Evolutionary conservation across 1,139 yeast species (phyloP), one percentile per base, ranked within the genome.

Genomic region (Scheffersomyces insectosa): DNA sequence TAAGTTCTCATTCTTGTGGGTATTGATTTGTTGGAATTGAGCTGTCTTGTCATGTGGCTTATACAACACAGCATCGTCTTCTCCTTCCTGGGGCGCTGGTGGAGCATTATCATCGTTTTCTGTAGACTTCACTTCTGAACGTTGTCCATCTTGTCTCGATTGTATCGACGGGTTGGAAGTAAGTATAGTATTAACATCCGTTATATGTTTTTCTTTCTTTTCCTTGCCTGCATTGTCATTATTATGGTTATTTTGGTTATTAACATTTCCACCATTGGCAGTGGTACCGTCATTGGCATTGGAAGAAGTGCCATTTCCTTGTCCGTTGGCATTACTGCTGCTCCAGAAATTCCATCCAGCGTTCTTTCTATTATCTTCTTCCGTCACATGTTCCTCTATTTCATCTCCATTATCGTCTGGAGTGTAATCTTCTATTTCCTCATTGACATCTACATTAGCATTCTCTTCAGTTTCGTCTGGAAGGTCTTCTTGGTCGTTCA

Each of bases 11-110:
- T 73, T 73, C 47, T 70, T 72, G 50, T 72, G 79, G 8, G 77
- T 73, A 50, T 74, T 72, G 45, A 74, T 72, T 50, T 72, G 66
- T 43, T 60, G 65, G 56, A 74, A 73, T 46, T 73, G 75, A 16
- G 64, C 58, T 3, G 77, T 60, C 41, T 70, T 66, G 43, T 68
- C 68, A 45, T 74, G 79, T 2, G 79, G 76, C 46, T 72, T 72
- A 52, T 73, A 74, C 46, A 74, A 61, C 2, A 74, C 78, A 1
- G 79, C 79, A 52, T 74, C 79, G 42, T 72, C 77, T 40, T 43
- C 50, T 36, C 41, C 55, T 15, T 51, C 38, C 14, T 37, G 35
- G 27, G 48, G 46, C 3, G 47, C 40, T 2, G 46, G 47, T 6
- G 45, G 33, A 7, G 42, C 33, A 11, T 34, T 7, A 7, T 40